Percentiles rank a stretch among this genome's conserved stretches.
These are phyloP conservation scores for Bruguiera hainesii DNA, from an alignment of 441 rosid species.

Conservation along the genomic window DNA sequence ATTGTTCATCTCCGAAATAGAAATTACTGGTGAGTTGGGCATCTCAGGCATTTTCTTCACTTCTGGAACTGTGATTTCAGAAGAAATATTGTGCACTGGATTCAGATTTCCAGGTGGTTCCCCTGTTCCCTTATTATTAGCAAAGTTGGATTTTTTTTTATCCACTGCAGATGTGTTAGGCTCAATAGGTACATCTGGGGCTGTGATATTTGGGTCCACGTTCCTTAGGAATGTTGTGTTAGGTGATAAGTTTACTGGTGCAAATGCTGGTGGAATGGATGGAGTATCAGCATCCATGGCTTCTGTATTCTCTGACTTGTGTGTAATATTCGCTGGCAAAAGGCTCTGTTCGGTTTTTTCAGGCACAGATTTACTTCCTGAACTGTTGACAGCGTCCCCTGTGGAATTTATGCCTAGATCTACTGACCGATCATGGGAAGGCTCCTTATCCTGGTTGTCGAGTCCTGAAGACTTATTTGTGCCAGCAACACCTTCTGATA, in stretches of 20 bases:
- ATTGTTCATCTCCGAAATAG: slow-evolving; percentile 55
- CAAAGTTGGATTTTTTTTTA: slow-evolving; percentile 21
- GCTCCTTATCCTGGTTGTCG: slow-evolving; percentile 15
- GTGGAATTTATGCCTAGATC: slow-evolving; percentile 14
- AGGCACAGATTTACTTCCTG: slow-evolving; percentile 9
- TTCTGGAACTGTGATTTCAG: slow-evolving; percentile 23
- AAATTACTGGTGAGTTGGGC: slow-evolving; percentile 34
- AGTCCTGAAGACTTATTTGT: slow-evolving; percentile 16
- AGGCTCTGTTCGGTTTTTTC: slow-evolving; percentile 21
- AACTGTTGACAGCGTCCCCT: neutral
- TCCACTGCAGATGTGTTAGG: slow-evolving; percentile 22
- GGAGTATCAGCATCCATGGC: slow-evolving; percentile 13
- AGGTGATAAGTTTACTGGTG: slow-evolving; percentile 14
- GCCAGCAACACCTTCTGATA: slow-evolving; percentile 15
- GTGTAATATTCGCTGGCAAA: slow-evolving; percentile 20
- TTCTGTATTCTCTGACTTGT: slow-evolving; percentile 16
- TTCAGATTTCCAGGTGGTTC: slow-evolving; percentile 19
- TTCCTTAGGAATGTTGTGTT: slow-evolving; percentile 15
- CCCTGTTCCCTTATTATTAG: slow-evolving; percentile 24
- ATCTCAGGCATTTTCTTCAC: slow-evolving; percentile 29
- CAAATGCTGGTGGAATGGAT: slow-evolving; percentile 12
- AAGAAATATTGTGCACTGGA: slow-evolving; percentile 16
- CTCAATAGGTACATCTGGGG: slow-evolving; percentile 18
- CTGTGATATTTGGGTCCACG: slow-evolving; percentile 7
- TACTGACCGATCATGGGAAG: slow-evolving; percentile 15